Percentiles rank a stretch among this genome's conserved stretches.
phyloP scores from a whole-genome alignment of 345 rosid genomes.

The Pugionium dolabratum region DNA sequence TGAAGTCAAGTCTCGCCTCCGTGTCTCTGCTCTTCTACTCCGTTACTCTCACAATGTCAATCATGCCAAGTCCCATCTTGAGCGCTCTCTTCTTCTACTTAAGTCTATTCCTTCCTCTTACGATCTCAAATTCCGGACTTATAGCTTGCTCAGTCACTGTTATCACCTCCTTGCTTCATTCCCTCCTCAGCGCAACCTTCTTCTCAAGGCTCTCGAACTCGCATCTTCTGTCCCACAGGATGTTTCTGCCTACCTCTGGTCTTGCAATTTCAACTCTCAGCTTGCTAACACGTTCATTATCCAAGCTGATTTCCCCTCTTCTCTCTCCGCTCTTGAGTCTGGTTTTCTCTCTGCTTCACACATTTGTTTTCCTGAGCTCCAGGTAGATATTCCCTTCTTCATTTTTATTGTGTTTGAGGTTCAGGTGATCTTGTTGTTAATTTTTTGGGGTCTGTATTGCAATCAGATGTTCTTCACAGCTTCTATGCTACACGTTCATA shows the following conservation, averaged over 20 bases:
- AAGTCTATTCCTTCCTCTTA: slow-evolving; percentile 84
- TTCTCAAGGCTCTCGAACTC: slow-evolving; percentile 75
- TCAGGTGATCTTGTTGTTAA: slow-evolving; percentile 9
- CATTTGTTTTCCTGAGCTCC: slow-evolving; percentile 69
- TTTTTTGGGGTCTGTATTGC: background rate
- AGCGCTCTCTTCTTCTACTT: slow-evolving; percentile 54
- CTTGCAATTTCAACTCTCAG: slow-evolving; percentile 95
- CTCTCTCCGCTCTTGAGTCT: slow-evolving; percentile 67
- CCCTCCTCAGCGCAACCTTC: slow-evolving; percentile 78
- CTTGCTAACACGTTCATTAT: slow-evolving; percentile 82
- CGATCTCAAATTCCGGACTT: slow-evolving; percentile 78
- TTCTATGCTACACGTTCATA: slow-evolving; percentile 82
- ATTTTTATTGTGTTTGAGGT: background rate
- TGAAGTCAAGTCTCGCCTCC: slow-evolving; percentile 88
- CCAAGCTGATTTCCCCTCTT: slow-evolving; percentile 73
- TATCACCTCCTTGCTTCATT: slow-evolving; percentile 85
- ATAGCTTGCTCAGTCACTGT: slow-evolving; percentile 82
- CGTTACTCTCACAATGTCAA: slow-evolving; percentile 78
- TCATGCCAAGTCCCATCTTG: slow-evolving; percentile 89
- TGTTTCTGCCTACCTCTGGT: slow-evolving; percentile 66
- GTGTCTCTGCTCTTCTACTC: slow-evolving; percentile 78
- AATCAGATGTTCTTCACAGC: slow-evolving; percentile 88
- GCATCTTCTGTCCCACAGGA: slow-evolving; percentile 49
- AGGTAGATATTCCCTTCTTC: slow-evolving; percentile 52
- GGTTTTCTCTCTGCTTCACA: slow-evolving; percentile 65